Conservation (phyloP, 2,329 filamentous ascomycete genomes). For the Hymenotorrendiella dingleyae region DNA sequence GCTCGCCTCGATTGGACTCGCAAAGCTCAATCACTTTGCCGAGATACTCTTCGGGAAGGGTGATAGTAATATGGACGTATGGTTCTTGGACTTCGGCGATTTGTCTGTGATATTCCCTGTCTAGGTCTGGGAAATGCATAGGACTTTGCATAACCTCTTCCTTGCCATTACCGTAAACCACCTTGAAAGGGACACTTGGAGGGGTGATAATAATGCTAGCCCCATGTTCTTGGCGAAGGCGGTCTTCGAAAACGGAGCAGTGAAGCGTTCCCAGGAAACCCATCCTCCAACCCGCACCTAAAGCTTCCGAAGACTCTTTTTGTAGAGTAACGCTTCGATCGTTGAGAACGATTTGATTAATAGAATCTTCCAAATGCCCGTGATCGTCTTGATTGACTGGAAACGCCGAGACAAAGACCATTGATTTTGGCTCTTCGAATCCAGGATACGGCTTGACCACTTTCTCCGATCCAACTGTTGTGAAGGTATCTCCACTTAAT, state of each 20-base stretch:
- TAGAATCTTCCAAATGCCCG: constrained; percentile 82
- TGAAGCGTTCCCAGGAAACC: constrained; percentile 96
- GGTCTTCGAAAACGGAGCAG: constrained; percentile 98
- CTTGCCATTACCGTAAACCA: constrained; percentile 70
- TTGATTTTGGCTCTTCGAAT: constrained; percentile 95
- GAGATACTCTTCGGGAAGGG: constrained; percentile 87
- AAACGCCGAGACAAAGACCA: constrained; percentile 98
- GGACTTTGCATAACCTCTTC: constrained; percentile 81
- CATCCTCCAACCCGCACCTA: constrained; percentile 89
- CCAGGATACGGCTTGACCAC: constrained; percentile 77
- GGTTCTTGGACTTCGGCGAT: constrained; percentile 63
- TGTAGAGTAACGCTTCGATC: constrained; percentile 90
- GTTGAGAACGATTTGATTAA: constrained; percentile 88
- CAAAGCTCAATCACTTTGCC: constrained; percentile 94
- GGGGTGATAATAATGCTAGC: constrained; percentile 95
- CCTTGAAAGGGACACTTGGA: constrained; percentile 86
- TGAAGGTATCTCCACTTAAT: constrained; percentile 93
- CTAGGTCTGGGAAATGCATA: constrained; percentile 72
- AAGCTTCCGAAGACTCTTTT: constrained; percentile 89
- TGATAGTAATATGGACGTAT: constrained; percentile 78
- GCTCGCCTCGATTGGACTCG: constrained; percentile 80
- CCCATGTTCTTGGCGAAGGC: constrained; percentile 87
- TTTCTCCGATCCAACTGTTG: constrained; percentile 69
- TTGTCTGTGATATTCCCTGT: constrained; percentile 43
- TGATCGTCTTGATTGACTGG: constrained; percentile 89